Base-by-base conservation (phyloP, 345 rosid species). In the Microthlaspi erraticum region DNA sequence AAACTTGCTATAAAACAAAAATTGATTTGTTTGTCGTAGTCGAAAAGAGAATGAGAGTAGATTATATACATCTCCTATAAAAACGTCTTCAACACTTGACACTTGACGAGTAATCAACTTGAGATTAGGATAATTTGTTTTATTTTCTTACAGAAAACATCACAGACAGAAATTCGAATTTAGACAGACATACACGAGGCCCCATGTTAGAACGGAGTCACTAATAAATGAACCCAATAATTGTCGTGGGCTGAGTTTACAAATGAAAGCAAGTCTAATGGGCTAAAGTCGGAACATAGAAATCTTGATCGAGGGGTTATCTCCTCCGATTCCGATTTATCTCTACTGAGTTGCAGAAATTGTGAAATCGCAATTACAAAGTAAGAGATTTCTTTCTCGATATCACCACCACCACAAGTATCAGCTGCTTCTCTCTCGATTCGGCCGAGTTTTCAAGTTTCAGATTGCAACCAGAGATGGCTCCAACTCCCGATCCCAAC, bases 401-500 rank as follows among this genome's bases (percentile, higher is more conserved):
- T 41, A 14, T n/a, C 32, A 5, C 20, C 29, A 26, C 29, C 32
- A 5, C 20, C 29, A 26, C 29, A 16, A 70, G 32, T 14, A 10
- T 1, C 6, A 68, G 66, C 62, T 61, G 12, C 45, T 26, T 5
- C 4, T 3, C 29, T 26, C 29, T 70, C 68, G 68, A 71, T 61
- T 33, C 54, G 42, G 12, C 54, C 1, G 14, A 23, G n/a, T 32
- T 7, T 32, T 32, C 34, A 32, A 7, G 6, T 32, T 32, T 26
- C 4, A 26, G 34, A 5, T 38, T 54, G 32, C 14, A 17, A 18
- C 19, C 18, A 3, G 18, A 60, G 44, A 73, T 73, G 77, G 77
- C 94, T 60, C 84, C 77, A 39, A 50, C 54, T 41, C 77, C 84
- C 8, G 91, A 85, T 72, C 87, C 84, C 17, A 88, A 85, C 17